A percentile compares a stretch with the other conserved stretches of the same genome.
phyloP scores from a whole-genome alignment of 139 green algal species.

The Haematococcus sp. region DNA sequence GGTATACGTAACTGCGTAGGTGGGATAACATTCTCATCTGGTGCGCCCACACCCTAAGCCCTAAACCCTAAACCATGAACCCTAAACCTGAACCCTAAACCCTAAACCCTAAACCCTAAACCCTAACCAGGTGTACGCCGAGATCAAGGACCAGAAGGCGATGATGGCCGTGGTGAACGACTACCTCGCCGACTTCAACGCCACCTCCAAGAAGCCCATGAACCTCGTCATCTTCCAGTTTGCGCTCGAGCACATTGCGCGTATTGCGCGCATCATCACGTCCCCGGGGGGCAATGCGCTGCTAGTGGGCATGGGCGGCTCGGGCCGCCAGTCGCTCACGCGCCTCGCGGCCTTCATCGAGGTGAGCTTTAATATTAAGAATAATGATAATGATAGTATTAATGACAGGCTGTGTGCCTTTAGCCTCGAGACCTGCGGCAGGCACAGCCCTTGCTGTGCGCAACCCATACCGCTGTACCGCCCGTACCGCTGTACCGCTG shows the following conservation, averaged over 20 bases:
- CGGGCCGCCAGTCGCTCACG: slow-evolving; percentile 65
- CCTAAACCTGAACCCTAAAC: no score
- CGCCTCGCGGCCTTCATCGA: slow-evolving; percentile 72
- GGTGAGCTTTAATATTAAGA: slow-evolving; percentile 29
- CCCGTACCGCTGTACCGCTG: no score
- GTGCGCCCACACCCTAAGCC: slow-evolving; percentile 18
- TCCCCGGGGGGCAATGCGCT: slow-evolving; percentile 67
- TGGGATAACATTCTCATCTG: not conserved
- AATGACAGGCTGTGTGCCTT: no score
- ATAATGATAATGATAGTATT: no score
- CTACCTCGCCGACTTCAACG: slow-evolving; percentile 74
- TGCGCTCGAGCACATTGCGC: slow-evolving; percentile 69
- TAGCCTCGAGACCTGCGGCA: no score
- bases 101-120: no score
- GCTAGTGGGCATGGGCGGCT: slow-evolving; percentile 74
- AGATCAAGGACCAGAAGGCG: slow-evolving; percentile 45
- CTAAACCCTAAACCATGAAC: no score
- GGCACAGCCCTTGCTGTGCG: slow-evolving; percentile 6
- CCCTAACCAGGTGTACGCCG: slow-evolving; percentile 39
- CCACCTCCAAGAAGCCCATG: slow-evolving; percentile 73
- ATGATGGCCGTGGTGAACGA: slow-evolving; percentile 47
- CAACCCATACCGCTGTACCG: not conserved
- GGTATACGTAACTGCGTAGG: no score
- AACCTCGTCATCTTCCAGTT: slow-evolving; percentile 74
- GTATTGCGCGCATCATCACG: slow-evolving; percentile 68